phyloP scores from a whole-genome alignment of 768 basidiomycete genomes.

The Tubosaeta brunneosetosa region DNA sequence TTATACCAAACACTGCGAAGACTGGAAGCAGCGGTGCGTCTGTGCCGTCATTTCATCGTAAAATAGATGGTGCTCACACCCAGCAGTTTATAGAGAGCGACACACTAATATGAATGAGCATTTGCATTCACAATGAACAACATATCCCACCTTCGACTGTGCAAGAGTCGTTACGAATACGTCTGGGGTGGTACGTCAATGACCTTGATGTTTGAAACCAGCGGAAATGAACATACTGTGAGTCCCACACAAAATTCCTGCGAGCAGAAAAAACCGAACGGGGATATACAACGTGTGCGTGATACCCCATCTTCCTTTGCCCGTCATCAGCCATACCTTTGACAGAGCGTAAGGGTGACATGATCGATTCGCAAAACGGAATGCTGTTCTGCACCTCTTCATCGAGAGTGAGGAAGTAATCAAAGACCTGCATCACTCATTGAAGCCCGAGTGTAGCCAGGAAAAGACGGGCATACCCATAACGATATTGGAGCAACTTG shows the following conservation, averaged over 20 bases:
- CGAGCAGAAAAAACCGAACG: conserved; percentile 4
- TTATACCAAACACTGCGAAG: conserved; percentile 1
- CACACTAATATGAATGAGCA: conserved; percentile 1
- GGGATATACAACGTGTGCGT: conserved; percentile 6
- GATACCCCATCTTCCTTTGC: conserved; percentile 4
- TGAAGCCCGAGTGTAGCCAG: not conserved
- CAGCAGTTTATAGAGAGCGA: conserved; percentile 4
- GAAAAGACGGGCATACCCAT: conserved; percentile 1
- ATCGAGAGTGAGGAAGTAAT: conserved; percentile 10
- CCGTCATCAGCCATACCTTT: conserved; percentile 6
- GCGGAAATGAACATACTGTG: conserved; percentile 1
- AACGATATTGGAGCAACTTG: conserved; percentile 10
- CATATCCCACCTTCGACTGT: not conserved
- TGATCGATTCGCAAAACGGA: not conserved
- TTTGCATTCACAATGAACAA: not conserved
- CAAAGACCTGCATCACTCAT: conserved; percentile 1
- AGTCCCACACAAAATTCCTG: conserved; percentile 1
- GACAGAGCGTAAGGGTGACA: not conserved
- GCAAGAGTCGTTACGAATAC: not conserved
- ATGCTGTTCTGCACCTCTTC: conserved; percentile 5
- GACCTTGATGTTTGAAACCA: not conserved
- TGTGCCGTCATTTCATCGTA: not conserved
- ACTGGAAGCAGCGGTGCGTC: not conserved
- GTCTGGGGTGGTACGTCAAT: not conserved
- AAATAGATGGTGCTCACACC: not conserved